A percentile compares a stretch with the other conserved stretches of the same genome.
Evolutionary conservation across 352 stramenopile genomes (phyloP).

Genomic region (Phytophthora constricta): DNA sequence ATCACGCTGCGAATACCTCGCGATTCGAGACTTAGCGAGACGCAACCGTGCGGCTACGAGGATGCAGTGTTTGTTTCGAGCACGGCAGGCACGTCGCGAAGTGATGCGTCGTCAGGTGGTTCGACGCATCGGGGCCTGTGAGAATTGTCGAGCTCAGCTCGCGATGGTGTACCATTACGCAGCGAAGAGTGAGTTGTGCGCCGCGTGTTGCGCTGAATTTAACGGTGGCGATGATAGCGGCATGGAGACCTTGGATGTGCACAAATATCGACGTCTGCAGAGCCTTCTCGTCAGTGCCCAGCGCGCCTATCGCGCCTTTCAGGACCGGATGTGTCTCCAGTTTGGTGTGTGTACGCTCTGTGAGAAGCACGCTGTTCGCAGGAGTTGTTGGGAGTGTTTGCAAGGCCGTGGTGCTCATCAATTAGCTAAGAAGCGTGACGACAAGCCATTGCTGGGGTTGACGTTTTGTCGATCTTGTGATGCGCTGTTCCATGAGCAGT

Average conservation of each 20-base stretch:
- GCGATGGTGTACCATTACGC: conserved; percentile 50
- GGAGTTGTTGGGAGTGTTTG: conserved; percentile 50
- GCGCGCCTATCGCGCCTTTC: conserved; percentile 46
- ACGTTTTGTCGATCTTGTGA: conserved; percentile 60
- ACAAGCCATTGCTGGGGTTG: conserved; percentile 9
- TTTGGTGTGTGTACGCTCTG: conserved; percentile 59
- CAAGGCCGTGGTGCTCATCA: conserved; percentile 10
- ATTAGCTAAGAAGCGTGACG: background rate
- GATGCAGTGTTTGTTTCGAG: conserved; percentile 59
- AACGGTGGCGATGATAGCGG: conserved; percentile 7
- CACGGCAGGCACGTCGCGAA: conserved; percentile 31
- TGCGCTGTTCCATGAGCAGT: conserved; percentile 37
- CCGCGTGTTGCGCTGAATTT: conserved; percentile 31
- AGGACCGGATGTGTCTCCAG: conserved; percentile 14
- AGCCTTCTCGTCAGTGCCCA: conserved; percentile 34
- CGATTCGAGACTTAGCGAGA: conserved; percentile 30
- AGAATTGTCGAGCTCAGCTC: conserved; percentile 47
- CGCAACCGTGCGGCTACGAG: conserved; percentile 42
- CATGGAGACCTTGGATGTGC: conserved; percentile 36
- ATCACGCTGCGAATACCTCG: conserved; percentile 32
- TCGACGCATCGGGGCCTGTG: conserved; percentile 41
- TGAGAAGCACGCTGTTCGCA: conserved; percentile 39
- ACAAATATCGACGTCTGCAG: conserved; percentile 42
- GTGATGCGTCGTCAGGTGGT: conserved; percentile 46
- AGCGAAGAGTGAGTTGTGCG: conserved; percentile 40